A percentile compares a stretch with the other conserved stretches of the same genome.
These are phyloP conservation scores for Emmonsiellopsis sp. DNA, from an alignment of 2,329 filamentous ascomycete genomes.

Conservation along the genomic window DNA sequence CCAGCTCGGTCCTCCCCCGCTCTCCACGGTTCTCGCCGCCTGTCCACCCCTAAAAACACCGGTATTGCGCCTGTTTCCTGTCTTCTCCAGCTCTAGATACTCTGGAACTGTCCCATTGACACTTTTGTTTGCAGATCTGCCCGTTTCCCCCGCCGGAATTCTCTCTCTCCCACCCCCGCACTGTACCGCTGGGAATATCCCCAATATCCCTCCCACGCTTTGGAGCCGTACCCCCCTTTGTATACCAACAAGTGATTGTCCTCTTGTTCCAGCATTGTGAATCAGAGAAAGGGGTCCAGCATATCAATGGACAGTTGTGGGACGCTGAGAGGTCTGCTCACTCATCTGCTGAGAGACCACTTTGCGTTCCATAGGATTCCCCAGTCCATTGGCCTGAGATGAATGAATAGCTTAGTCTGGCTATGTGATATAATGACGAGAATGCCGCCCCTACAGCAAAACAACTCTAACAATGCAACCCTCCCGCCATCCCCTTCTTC, in stretches of 20 bases:
- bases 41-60: no score
- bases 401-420: background rate
- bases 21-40: no score
- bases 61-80: no score
- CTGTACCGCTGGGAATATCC: no score
- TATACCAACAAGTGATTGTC: background rate
- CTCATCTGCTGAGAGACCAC: constrained; percentile 40
- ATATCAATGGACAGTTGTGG: constrained; percentile 38
- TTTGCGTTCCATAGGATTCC: constrained; percentile 45
- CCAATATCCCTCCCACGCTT: no score
- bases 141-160: no score
- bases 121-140: no score
- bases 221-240: no score
- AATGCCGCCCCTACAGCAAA: constrained; percentile 13
- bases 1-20: no score
- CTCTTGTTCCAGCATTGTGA: background rate
- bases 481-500: constrained; percentile 19
- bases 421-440: background rate
- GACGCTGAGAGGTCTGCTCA: constrained; percentile 43
- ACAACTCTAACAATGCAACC: constrained; percentile 28
- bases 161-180: no score
- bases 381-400: constrained; percentile 26
- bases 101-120: no score
- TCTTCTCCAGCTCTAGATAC: no score
- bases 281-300: background rate